phyloP scores from a whole-genome alignment of 2,329 filamentous ascomycete genomes.

The Arthrobotrys iridis region DNA sequence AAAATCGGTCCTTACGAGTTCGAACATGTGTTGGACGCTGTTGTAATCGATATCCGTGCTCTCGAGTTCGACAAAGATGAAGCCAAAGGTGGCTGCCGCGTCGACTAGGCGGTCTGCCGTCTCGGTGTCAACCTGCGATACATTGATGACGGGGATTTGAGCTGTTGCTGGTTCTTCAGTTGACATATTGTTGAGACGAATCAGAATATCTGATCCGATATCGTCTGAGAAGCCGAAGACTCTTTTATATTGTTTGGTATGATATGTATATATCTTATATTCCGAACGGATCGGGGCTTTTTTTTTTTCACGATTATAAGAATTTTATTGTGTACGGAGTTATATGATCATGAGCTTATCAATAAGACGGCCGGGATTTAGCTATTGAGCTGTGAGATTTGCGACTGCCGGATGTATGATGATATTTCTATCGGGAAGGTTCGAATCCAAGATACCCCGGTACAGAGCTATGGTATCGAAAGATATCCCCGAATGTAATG shows the following conservation, averaged over 20 bases:
- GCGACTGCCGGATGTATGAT: too few species aligned
- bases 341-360: too few species aligned
- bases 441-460: too few species aligned
- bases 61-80: slow-evolving; percentile 85
- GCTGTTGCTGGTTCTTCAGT: slow-evolving; percentile 18
- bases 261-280: background rate
- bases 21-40: slow-evolving; percentile 77
- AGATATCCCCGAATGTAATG: too few species aligned
- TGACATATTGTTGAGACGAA: slow-evolving; percentile 29
- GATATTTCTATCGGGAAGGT: slow-evolving; percentile 20
- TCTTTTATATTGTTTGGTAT: too few species aligned
- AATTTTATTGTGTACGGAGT: too few species aligned
- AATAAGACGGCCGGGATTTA: too few species aligned
- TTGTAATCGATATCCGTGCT: slow-evolving; percentile 73
- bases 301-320: too few species aligned
- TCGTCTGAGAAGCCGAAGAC: too few species aligned
- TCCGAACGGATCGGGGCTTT: too few species aligned
- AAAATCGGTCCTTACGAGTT: slow-evolving; percentile 68
- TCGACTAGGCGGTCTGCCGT: slow-evolving; percentile 76
- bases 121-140: slow-evolving; percentile 70
- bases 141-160: slow-evolving; percentile 82
- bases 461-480: too few species aligned
- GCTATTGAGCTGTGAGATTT: background rate
- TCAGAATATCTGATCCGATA: too few species aligned
- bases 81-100: slow-evolving; percentile 84